Evolutionary conservation across 2,329 filamentous ascomycete species (phyloP).

Genomic region (Ceratocystis smalleyi): DNA sequence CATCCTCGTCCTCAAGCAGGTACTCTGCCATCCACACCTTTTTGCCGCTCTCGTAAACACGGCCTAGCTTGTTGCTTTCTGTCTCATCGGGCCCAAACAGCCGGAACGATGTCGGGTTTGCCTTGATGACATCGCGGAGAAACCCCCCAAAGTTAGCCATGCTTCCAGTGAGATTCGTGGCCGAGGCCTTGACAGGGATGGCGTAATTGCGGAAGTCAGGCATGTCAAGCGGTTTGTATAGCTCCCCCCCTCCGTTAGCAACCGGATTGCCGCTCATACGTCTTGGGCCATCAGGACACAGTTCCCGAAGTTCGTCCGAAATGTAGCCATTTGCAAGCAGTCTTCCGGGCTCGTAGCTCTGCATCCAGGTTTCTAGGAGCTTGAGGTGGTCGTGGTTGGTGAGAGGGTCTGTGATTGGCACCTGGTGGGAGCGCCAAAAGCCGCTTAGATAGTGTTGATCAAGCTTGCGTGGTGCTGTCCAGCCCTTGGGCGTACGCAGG

Average conservation of each 20-base stretch:
- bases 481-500: constrained; percentile 63
- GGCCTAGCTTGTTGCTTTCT: constrained; percentile 61
- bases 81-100: constrained; percentile 70
- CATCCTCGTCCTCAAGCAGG: constrained; percentile 59
- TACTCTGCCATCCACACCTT: constrained; percentile 71
- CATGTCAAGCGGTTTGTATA: constrained; percentile 51
- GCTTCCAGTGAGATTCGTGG: constrained; percentile 40
- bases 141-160: constrained; percentile 57
- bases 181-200: constrained; percentile 45
- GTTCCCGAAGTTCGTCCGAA: constrained; percentile 43
- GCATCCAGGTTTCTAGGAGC: constrained; percentile 62
- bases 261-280: constrained; percentile 69
- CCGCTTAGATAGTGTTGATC: constrained; percentile 56
- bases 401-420: constrained; percentile 55
- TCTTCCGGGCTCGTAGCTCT: constrained; percentile 56
- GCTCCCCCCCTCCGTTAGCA: constrained; percentile 48
- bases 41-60: constrained; percentile 57
- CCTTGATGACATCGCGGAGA: constrained; percentile 49
- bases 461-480: constrained; percentile 59
- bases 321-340: constrained; percentile 53
- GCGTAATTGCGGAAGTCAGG: constrained; percentile 56
- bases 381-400: constrained; percentile 51
- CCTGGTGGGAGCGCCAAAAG: constrained; percentile 68
- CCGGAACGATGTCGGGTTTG: constrained; percentile 54
- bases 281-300: constrained; percentile 48